phyloP scores from a whole-genome alignment of 2,329 filamentous ascomycete species.

The Didymella pinodella region DNA sequence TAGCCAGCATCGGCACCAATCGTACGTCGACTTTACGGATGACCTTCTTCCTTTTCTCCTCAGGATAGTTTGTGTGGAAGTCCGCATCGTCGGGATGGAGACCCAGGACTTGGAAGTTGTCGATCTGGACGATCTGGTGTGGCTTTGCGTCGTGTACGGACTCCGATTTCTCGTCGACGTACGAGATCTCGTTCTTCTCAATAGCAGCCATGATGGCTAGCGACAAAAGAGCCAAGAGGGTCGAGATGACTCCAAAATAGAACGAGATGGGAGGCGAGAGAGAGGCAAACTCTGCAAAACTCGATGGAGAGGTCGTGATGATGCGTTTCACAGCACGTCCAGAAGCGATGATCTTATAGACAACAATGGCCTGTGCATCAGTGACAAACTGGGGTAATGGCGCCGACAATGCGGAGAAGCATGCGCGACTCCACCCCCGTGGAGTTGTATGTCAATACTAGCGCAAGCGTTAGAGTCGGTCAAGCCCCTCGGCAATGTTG shows the following conservation, averaged over 20 bases:
- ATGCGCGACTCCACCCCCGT: conserved; percentile 3
- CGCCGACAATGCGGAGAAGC: conserved; percentile 12
- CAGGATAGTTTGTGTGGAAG: conserved; percentile 32
- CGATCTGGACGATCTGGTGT: conserved; percentile 37
- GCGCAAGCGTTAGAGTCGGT: neutral
- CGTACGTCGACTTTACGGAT: conserved; percentile 39
- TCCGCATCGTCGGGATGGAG: conserved; percentile 34
- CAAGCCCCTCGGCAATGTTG: neutral
- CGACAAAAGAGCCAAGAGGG: neutral
- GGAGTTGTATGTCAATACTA: neutral
- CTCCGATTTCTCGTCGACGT: conserved; percentile 32
- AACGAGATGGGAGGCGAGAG: neutral
- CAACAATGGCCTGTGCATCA: neutral
- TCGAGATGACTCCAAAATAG: neutral
- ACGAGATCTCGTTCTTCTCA: conserved; percentile 37
- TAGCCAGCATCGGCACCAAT: conserved; percentile 50
- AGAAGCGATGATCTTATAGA: conserved; percentile 13
- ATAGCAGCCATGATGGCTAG: conserved; percentile 22
- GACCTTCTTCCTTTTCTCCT: conserved; percentile 59
- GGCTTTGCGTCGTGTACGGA: conserved; percentile 28
- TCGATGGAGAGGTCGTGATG: neutral
- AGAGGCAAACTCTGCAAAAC: neutral
- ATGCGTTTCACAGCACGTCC: neutral
- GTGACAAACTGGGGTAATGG: neutral
- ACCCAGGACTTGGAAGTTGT: conserved; percentile 38